Evolutionary conservation across 495 filamentous ascomycete genomes (phyloP), one percentile per base, ranked within the genome.

Genomic region (Penicillium psychrofluorescens): DNA sequence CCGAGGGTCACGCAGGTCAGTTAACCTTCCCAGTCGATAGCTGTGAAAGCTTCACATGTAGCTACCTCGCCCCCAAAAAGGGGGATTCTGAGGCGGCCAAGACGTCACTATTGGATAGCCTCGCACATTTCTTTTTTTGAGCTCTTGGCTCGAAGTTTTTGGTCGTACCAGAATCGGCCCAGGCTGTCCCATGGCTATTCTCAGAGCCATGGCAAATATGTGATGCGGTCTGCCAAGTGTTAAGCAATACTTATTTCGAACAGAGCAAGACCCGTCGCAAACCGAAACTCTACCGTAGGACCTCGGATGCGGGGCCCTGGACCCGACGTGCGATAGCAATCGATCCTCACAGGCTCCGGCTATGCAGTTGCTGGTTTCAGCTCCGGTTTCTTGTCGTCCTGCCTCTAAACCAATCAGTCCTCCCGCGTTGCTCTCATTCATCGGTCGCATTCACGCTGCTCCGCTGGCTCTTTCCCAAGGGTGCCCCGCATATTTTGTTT

Each of bases 281-380:
- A 44, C 54, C 61, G 57, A 57, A 49, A 53, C 50, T 45, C 51
- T 53, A n/a, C n/a, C n/a, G n/a, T n/a, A 61, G 54, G 43, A 48
- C 59, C 58, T 64, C 62, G 61, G 65, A 60, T 57, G 63, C 67
- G 49, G 44, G 43, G 53, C 52, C 55, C 53, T 52, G 54, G 55
- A 48, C 34, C 29, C 39, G 13, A 36, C 40, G 48, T 48, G 53
- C 46, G 45, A 50, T 29, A 36, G 33, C 31, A 22, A 27, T 46
- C 36, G 27, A 11, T 37, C 56, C 45, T 56, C 53, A 59, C 53
- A 51, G 53, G 53, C 47, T 39, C 30, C 27, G 38, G 36, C 30
- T 16, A 41, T 46, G 39, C 45, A 49, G 38, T 40, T 32, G 22
- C 41, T 47, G 35, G 44, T 37, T 40, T 47, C 35, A 35, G 45